A percentile compares a stretch with the other conserved stretches of the same genome.
These are phyloP conservation scores for Flaveria sonorensis DNA, from an alignment of 129 eudicot genomes.

Conservation along the genomic window DNA sequence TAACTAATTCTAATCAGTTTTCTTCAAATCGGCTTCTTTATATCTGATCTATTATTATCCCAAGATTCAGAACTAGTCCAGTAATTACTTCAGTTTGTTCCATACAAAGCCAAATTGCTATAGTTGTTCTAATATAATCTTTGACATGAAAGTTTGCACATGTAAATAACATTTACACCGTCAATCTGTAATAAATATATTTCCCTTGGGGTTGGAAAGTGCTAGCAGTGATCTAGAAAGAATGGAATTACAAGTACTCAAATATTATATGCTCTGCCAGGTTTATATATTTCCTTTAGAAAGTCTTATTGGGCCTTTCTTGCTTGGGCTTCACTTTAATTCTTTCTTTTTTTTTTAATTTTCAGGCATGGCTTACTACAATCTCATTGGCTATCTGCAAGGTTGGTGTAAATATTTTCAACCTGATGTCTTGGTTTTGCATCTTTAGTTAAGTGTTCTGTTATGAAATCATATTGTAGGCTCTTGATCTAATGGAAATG, in stretches of 20 bases:
- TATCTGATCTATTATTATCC: neutral
- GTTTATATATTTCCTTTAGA: constrained; percentile 8
- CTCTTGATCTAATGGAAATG: constrained; percentile 93
- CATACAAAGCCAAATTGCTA: neutral
- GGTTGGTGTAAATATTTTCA: constrained; percentile 46
- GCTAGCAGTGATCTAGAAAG: constrained; percentile 1
- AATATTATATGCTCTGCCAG: neutral
- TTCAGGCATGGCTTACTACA: constrained; percentile 87
- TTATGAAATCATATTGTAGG: constrained; percentile 45
- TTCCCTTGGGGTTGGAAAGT: constrained; percentile 4
- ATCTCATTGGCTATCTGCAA: constrained; percentile 88
- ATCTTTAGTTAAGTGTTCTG: neutral
- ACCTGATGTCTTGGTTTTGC: neutral
- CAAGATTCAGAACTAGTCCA: neutral
- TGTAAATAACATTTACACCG: neutral
- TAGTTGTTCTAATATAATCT: neutral
- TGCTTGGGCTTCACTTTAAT: constrained; percentile 8
- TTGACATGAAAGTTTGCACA: neutral
- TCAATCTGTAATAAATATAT: neutral
- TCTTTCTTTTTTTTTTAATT: neutral
- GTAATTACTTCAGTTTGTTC: neutral
- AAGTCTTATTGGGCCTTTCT: neutral
- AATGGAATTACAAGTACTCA: neutral
- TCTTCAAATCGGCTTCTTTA: neutral
- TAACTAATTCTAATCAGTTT: neutral